Evolutionary conservation across 306 rosid genomes (phyloP).

Genomic region (Lathyrus aphaca): DNA sequence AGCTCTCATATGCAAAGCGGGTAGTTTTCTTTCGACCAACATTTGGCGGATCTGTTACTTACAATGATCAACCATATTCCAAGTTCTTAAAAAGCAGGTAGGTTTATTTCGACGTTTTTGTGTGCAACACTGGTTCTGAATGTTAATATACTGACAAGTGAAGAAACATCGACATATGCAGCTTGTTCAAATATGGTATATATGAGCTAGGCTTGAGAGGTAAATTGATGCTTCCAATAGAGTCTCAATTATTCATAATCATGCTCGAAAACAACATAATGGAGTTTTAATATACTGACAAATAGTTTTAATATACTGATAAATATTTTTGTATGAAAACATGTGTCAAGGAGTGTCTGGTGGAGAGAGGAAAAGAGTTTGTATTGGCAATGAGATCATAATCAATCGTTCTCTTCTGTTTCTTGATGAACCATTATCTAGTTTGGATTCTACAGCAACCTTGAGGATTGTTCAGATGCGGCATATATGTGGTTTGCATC

Average conservation of each 20-base stretch:
- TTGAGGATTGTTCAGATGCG: conserved; percentile 88
- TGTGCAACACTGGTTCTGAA: no score
- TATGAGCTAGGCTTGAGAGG: conserved; percentile 90
- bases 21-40: conserved; percentile 36
- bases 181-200: conserved; percentile 82
- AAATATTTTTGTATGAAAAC: conserved; percentile 24
- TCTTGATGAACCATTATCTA: conserved; percentile 32
- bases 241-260: conserved; percentile 10
- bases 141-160: neutral
- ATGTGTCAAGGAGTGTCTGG: conserved; percentile 99
- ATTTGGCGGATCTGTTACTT: conserved; percentile 70
- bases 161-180: conserved; percentile 80
- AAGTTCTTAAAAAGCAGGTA: conserved; percentile 77
- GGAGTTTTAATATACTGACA: no score
- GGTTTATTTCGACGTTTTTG: neutral
- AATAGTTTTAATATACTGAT: no score
- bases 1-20: no score
- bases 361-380: conserved; percentile 96
- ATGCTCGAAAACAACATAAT: conserved; percentile 3
- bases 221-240: conserved; percentile 29
- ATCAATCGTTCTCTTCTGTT: conserved; percentile 83
- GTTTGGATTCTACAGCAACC: conserved; percentile 97
- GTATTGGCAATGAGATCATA: conserved; percentile 88
- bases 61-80: conserved; percentile 78
- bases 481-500: conserved; percentile 73